These are phyloP conservation scores for Leccinum disarticulatum DNA, from an alignment of 768 basidiomycete species.

Conservation along the genomic window DNA sequence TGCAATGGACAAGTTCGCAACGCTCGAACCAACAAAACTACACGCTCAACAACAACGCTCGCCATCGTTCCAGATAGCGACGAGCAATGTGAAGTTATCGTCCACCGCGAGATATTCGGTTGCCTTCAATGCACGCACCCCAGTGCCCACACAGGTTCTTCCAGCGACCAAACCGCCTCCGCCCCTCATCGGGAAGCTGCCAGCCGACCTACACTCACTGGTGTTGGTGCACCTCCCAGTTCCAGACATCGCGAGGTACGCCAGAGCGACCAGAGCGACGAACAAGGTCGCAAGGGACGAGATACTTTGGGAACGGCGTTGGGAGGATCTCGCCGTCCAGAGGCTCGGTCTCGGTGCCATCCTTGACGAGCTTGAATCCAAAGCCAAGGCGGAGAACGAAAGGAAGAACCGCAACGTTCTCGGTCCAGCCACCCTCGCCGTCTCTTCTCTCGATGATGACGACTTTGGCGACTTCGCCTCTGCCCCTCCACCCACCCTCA, in stretches of 20 bases:
- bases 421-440: conserved; percentile 60
- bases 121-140: conserved; percentile 6
- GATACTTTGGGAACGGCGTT: conserved; percentile 72
- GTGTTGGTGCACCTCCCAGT: conserved; percentile 75
- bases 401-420: conserved; percentile 33
- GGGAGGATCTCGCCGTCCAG: conserved; percentile 58
- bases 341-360: conserved; percentile 43
- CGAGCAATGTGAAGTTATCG: conserved; percentile 17
- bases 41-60: conserved; percentile 40
- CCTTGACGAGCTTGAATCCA: conserved; percentile 59
- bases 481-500: conserved; percentile 26
- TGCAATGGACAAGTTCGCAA: conserved; percentile 82
- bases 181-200: conserved; percentile 71
- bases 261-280: conserved; percentile 63
- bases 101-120: conserved; percentile 9
- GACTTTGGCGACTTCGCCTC: conserved; percentile 84
- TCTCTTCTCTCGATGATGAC: conserved; percentile 56
- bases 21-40: conserved; percentile 73
- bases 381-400: conserved; percentile 37
- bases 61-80: neutral
- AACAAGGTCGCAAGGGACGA: conserved; percentile 68
- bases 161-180: conserved; percentile 27
- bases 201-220: conserved; percentile 71
- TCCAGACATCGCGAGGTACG: conserved; percentile 77
- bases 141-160: conserved; percentile 12